These are phyloP conservation scores for Pythium vanterpoolii DNA, from an alignment of 352 stramenopile species.

Conservation along the genomic window DNA sequence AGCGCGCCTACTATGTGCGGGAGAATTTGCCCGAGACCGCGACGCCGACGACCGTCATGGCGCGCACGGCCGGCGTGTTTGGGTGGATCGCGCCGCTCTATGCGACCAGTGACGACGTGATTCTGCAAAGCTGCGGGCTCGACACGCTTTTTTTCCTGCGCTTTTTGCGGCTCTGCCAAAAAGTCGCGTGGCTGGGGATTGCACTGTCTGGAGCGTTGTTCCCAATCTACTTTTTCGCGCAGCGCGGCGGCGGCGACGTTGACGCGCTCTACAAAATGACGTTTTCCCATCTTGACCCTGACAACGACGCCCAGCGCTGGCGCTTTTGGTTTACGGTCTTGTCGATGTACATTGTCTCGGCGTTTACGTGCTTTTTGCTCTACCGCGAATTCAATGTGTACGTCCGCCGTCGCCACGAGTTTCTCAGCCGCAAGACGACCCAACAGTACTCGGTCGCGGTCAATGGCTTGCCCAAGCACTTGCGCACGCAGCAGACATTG, in stretches of 20 bases:
- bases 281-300: conserved; percentile 50
- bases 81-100: conserved; percentile 59
- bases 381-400: conserved; percentile 73
- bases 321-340: conserved; percentile 63
- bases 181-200: conserved; percentile 56
- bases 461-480: conserved; percentile 65
- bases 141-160: conserved; percentile 82
- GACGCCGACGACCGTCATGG: conserved; percentile 36
- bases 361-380: conserved; percentile 57
- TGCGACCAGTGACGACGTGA: conserved; percentile 55
- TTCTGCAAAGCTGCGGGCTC: conserved; percentile 69
- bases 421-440: conserved; percentile 51
- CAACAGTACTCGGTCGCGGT: conserved; percentile 82
- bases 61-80: conserved; percentile 37
- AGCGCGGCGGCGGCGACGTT: conserved; percentile 22
- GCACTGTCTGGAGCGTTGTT: conserved; percentile 64
- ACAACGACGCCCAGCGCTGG: conserved; percentile 39
- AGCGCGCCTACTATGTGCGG: conserved; percentile 72
- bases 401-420: conserved; percentile 70
- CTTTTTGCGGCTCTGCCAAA: conserved; percentile 68
- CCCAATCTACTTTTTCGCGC: conserved; percentile 73
- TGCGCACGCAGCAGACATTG: conserved; percentile 73
- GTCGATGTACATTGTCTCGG: conserved; percentile 66
- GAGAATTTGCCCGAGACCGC: conserved; percentile 56
- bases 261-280: conserved; percentile 62